Evolutionary conservation across 1,284 basidiomycete species (phyloP).

Genomic region (Ceratobasidium sp.): DNA sequence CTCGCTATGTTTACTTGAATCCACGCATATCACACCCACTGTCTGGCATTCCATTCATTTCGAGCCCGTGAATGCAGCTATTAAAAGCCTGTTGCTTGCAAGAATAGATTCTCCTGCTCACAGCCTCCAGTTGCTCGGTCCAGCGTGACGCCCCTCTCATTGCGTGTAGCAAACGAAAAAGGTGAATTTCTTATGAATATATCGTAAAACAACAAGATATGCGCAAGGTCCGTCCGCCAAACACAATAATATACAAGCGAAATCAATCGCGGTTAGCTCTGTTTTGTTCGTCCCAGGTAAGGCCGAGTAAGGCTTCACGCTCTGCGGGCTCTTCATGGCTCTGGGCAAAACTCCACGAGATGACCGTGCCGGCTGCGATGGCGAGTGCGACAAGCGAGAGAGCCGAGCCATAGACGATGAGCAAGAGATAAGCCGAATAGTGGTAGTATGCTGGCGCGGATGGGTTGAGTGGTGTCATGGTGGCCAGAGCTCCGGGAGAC

Average conservation of each 20-base stretch:
- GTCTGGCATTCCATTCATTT: too few species aligned
- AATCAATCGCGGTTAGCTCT: neutral
- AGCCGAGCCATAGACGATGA: neutral
- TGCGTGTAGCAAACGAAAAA: neutral
- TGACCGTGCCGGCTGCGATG: neutral
- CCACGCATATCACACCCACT: too few species aligned
- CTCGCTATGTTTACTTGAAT: neutral
- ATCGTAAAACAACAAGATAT: neutral
- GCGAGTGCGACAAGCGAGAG: constrained; percentile 18
- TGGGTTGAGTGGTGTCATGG: neutral
- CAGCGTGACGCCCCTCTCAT: too few species aligned
- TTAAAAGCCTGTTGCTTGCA: too few species aligned
- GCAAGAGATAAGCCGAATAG: constrained; percentile 4
- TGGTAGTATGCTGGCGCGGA: neutral
- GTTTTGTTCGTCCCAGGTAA: neutral
- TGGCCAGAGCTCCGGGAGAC: constrained; percentile 1
- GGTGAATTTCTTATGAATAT: neutral
- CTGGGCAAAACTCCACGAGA: constrained; percentile 5
- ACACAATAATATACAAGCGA: constrained; percentile 2
- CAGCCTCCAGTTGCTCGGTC: too few species aligned
- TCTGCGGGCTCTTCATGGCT: neutral
- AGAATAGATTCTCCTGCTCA: too few species aligned
- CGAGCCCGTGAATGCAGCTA: too few species aligned
- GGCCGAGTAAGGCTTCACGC: neutral
- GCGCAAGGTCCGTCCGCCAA: neutral